phyloP scores from a whole-genome alignment of 2,329 filamentous ascomycete genomes.

The Cladosporium sp. region DNA sequence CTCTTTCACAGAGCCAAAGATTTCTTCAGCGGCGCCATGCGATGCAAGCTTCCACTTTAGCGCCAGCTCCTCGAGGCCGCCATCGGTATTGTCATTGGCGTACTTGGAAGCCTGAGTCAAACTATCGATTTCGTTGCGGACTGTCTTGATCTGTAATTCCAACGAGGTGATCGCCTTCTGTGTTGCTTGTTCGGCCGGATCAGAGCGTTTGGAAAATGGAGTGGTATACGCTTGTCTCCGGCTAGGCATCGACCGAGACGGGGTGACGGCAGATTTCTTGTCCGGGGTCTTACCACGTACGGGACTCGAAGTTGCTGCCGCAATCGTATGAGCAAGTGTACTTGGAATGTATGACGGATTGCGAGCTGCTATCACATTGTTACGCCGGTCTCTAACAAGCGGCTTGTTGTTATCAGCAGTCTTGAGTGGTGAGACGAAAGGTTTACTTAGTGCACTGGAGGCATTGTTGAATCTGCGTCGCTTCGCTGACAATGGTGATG shows the following conservation, averaged over 20 bases:
- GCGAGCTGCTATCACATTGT: conserved; percentile 3
- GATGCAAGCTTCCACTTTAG: conserved; percentile 58
- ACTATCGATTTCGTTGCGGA: conserved; percentile 46
- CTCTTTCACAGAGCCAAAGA: conserved; percentile 58
- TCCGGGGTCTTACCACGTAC: background rate
- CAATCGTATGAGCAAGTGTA: conserved; percentile 27
- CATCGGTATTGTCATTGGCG: conserved; percentile 42
- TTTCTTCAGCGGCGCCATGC: conserved; percentile 61
- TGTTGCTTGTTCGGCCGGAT: conserved; percentile 22
- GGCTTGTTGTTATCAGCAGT: conserved; percentile 14
- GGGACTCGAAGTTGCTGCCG: background rate
- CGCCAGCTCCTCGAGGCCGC: conserved; percentile 53
- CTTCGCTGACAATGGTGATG: conserved; percentile 51
- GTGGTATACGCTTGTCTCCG: conserved; percentile 32
- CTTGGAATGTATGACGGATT: conserved; percentile 26
- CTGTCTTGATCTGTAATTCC: conserved; percentile 34
- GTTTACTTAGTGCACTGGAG: conserved; percentile 58
- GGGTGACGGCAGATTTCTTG: background rate
- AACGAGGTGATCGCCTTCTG: conserved; percentile 24
- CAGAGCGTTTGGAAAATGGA: conserved; percentile 17
- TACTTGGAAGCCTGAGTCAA: conserved; percentile 51
- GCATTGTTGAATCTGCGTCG: conserved; percentile 58
- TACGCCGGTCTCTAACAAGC: conserved; percentile 17
- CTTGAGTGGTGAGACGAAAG: conserved; percentile 64
- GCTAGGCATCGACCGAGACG: conserved; percentile 26